These are phyloP conservation scores for Favolaschia claudopus DNA, from an alignment of 768 basidiomycete genomes.

Conservation along the genomic window DNA sequence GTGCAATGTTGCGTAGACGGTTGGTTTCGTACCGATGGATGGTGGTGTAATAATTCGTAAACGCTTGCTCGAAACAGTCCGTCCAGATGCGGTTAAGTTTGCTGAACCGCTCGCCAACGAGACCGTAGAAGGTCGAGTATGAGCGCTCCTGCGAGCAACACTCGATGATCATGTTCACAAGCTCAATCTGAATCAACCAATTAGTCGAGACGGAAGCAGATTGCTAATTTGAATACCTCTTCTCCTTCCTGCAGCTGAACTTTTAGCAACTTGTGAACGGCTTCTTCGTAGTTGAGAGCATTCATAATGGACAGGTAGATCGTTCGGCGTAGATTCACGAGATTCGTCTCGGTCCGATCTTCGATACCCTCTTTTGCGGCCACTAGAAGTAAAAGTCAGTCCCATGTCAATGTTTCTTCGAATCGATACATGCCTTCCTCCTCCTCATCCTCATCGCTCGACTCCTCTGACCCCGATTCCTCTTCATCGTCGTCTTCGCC, in stretches of 20 bases:
- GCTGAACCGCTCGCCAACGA: slow-evolving; percentile 95
- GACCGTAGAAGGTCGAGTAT: slow-evolving; percentile 96
- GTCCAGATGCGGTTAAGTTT: slow-evolving; percentile 97
- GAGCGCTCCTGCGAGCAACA: slow-evolving; percentile 99
- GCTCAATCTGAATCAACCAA: slow-evolving; percentile 77
- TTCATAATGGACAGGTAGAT: slow-evolving; percentile 99
- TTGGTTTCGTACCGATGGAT: slow-evolving; percentile 99
- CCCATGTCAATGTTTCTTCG: not conserved
- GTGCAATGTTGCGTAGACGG: slow-evolving; percentile 94
- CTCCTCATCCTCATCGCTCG: slow-evolving; percentile 69
- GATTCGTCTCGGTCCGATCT: slow-evolving; percentile 93
- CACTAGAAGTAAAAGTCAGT: slow-evolving; percentile 43
- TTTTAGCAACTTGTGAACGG: slow-evolving; percentile 96
- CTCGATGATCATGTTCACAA: slow-evolving; percentile 99
- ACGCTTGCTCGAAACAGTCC: slow-evolving; percentile 87
- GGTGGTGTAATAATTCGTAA: slow-evolving; percentile 90
- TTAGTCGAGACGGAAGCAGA: not conserved
- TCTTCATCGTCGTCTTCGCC: slow-evolving; percentile 85
- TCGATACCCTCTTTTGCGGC: slow-evolving; percentile 88
- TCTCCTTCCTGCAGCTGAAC: slow-evolving; percentile 91
- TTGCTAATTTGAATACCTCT: slow-evolving; percentile 64
- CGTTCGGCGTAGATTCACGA: slow-evolving; percentile 91
- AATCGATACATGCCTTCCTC: slow-evolving; percentile 46
- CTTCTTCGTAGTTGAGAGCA: slow-evolving; percentile 97
- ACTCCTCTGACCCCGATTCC: slow-evolving; percentile 73